Evolutionary conservation across 2,329 filamentous ascomycete species (phyloP), one percentile per base, ranked within the genome.

Genomic region (Diaporthe humulicola): DNA sequence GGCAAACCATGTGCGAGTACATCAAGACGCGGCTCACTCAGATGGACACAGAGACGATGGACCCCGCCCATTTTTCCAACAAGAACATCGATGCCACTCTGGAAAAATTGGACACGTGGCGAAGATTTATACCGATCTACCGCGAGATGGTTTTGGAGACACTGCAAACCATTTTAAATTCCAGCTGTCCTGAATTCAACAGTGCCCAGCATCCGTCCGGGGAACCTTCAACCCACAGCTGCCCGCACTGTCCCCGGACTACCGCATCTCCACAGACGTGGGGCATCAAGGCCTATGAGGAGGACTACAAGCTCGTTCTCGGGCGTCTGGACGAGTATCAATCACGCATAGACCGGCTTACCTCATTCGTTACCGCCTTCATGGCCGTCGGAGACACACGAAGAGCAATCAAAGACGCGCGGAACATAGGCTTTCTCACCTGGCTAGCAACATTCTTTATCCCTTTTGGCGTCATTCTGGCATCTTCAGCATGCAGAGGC

Each of bases 361-460:
- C 54, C 28, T 56, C 54, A 7, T 28, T 56, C 8, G 54, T 56
- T 3, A 56, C 54, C 3, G 54, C 54, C 15, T 28, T 56, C 28
- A 56, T 56, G 54, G 54, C 54, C 2, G 54, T 56, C 28, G 54
- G 33, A 22, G 54, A 56, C 28, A 56, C 54, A 17, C 54, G 54
- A 56, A 9, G 54, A 33, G 54, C 54, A 28, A 56, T 56, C 54
- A 56, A 15, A 12, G 54, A 56, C 8, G 54, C 54, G 6, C 54
- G 54, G 6, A 56, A 56, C 28, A 56, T 56, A 22, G 54, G 54
- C 54, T 56, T 56, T 33, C 54, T 56, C 5, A 56, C 54, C 28
- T 56, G 54, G 54, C 54, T 56, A 12, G 54, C 54, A 12, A 56
- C 54, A 12, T 56, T 56, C 54, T 56, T 56, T 12, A 56, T 56